These are phyloP conservation scores for Theobroma grandiflorum DNA, from an alignment of 441 rosid genomes.

Conservation along the genomic window DNA sequence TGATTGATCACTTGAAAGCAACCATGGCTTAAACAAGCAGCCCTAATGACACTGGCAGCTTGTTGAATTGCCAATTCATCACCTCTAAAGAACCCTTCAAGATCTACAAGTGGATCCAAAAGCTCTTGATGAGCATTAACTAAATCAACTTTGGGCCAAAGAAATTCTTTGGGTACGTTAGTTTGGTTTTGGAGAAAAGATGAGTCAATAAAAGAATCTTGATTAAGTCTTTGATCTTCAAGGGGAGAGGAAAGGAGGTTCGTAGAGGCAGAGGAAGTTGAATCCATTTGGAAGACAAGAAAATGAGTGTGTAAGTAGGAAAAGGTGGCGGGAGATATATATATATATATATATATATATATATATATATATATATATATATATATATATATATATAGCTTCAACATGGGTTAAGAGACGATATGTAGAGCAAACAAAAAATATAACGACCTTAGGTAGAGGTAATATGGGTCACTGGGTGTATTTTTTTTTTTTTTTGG, in stretches of 20 bases:
- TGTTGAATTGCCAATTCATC: conserved; percentile 43
- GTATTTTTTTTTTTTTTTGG: too few relatives aligned
- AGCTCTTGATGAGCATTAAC: conserved; percentile 54
- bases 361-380: too few relatives aligned
- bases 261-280: neutral
- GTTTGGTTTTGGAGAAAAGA: conserved; percentile 39
- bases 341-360: neutral
- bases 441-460: neutral
- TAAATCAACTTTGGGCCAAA: conserved; percentile 69
- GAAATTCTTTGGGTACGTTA: conserved; percentile 57
- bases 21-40: conserved; percentile 69
- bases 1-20: conserved; percentile 79
- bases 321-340: neutral
- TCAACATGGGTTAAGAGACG: neutral
- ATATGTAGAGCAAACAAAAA: neutral
- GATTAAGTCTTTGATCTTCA: conserved; percentile 18
- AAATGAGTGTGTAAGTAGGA: neutral
- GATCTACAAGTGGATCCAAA: conserved; percentile 67
- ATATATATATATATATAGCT: neutral
- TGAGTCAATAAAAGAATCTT: conserved; percentile 31
- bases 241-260: neutral
- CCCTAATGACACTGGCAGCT: conserved; percentile 48
- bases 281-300: conserved; percentile 11
- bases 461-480: neutral
- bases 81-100: conserved; percentile 47